These are phyloP conservation scores for Calonectria crousiana DNA, from an alignment of 2,329 filamentous ascomycete genomes.

Conservation along the genomic window DNA sequence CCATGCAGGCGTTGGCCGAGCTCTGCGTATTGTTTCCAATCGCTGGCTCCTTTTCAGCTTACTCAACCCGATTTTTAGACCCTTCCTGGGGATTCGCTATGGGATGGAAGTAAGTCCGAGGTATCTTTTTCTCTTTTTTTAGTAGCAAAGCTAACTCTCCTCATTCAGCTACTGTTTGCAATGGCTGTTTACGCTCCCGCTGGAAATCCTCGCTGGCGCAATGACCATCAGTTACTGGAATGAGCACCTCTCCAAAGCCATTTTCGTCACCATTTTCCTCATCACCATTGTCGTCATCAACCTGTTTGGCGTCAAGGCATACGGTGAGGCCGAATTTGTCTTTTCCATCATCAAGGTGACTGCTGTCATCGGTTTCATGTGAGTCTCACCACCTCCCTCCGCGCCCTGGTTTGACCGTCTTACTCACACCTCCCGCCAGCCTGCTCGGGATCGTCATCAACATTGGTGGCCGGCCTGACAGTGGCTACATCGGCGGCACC, in stretches of 20 bases:
- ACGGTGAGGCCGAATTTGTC: slow-evolving; percentile 90
- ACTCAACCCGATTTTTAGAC: slow-evolving; percentile 93
- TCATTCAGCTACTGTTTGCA: slow-evolving; percentile 79
- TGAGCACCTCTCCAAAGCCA: slow-evolving; percentile 70
- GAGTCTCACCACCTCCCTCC: slow-evolving; percentile 55
- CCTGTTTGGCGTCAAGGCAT: slow-evolving; percentile 87
- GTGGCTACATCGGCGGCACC: slow-evolving; percentile 82
- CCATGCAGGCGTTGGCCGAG: slow-evolving; percentile 91
- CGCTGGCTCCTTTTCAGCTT: slow-evolving; percentile 91
- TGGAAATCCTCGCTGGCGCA: slow-evolving; percentile 89
- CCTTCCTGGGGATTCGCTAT: slow-evolving; percentile 96
- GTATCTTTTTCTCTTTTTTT: not conserved
- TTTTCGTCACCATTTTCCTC: slow-evolving; percentile 88
- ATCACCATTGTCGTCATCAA: slow-evolving; percentile 83
- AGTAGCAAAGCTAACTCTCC: not conserved
- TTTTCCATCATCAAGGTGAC: slow-evolving; percentile 89
- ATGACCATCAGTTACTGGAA: slow-evolving; percentile 89
- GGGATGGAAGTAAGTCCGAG: slow-evolving; percentile 84
- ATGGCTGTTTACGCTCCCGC: slow-evolving; percentile 85
- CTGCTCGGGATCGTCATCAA: slow-evolving; percentile 89
- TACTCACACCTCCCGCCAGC: slow-evolving; percentile 55
- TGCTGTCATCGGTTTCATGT: slow-evolving; percentile 91
- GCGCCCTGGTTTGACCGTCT: not conserved
- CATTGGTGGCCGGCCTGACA: slow-evolving; percentile 79
- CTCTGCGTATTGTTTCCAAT: slow-evolving; percentile 92